Conservation (phyloP, 371 early-diverging fungal species). For the Rhizopus arrhizus region DNA sequence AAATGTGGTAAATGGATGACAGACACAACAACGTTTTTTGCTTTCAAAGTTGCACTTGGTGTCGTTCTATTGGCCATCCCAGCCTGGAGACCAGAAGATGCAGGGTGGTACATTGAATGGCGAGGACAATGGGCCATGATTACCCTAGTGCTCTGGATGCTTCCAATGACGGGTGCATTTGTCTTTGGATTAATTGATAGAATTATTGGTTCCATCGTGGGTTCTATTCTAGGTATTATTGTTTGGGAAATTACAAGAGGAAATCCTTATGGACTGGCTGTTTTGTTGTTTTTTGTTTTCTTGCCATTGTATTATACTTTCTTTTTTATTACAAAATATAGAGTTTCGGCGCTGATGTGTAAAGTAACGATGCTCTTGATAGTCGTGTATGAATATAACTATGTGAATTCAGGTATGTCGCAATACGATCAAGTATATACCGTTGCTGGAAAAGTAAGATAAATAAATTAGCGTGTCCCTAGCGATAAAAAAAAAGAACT, state of each 20-base stretch:
- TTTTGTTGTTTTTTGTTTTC: slow-evolving; percentile 33
- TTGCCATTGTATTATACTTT: slow-evolving; percentile 37
- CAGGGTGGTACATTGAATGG: slow-evolving; percentile 43
- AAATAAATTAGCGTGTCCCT: not conserved
- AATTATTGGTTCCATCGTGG: slow-evolving; percentile 37
- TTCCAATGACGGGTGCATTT: slow-evolving; percentile 43
- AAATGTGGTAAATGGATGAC: slow-evolving; percentile 28
- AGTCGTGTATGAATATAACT: slow-evolving; percentile 36
- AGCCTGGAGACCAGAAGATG: slow-evolving; percentile 28
- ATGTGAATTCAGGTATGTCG: slow-evolving; percentile 5
- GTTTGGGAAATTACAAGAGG: slow-evolving; percentile 50
- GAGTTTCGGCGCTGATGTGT: slow-evolving; percentile 34
- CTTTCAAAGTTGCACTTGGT: slow-evolving; percentile 44
- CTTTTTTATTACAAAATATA: slow-evolving; percentile 27
- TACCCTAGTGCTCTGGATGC: slow-evolving; percentile 44
- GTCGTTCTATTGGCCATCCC: slow-evolving; percentile 42
- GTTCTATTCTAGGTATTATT: slow-evolving; percentile 39
- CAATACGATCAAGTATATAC: slow-evolving; percentile 35
- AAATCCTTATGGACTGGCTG: slow-evolving; percentile 42
- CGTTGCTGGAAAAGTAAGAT: slow-evolving; percentile 47
- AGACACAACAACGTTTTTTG: slow-evolving; percentile 32
- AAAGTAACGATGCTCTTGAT: slow-evolving; percentile 39
- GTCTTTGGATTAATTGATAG: slow-evolving; percentile 36
- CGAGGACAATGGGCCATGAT: slow-evolving; percentile 51
- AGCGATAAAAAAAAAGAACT: slow-evolving; percentile 13